Evolutionary conservation across 2,329 filamentous ascomycete species (phyloP).

Genomic region (Ascochyta rabiei): DNA sequence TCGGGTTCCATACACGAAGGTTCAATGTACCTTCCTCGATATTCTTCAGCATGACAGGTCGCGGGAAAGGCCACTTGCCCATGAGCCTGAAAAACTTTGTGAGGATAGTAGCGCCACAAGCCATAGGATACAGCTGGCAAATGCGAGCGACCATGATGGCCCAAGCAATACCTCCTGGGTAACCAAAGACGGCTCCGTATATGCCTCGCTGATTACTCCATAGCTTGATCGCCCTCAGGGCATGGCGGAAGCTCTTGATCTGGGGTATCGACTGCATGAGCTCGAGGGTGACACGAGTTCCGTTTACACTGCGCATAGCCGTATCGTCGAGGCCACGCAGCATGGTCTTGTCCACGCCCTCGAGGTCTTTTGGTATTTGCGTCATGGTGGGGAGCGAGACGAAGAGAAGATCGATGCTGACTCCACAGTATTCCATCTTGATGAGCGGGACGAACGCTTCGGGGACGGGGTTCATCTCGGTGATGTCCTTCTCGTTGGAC

Average conservation of each 20-base stretch:
- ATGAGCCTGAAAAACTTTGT: slow-evolving; percentile 95
- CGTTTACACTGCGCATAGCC: slow-evolving; percentile 88
- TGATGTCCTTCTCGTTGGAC: slow-evolving; percentile 78
- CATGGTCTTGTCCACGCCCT: slow-evolving; percentile 81
- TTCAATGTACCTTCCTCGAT: slow-evolving; percentile 83
- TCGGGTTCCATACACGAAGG: slow-evolving; percentile 93
- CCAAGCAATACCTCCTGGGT: slow-evolving; percentile 96
- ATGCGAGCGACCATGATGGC: slow-evolving; percentile 96
- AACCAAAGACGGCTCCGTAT: slow-evolving; percentile 95
- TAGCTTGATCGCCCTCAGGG: slow-evolving; percentile 89
- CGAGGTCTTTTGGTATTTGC: slow-evolving; percentile 63
- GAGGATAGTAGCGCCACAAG: slow-evolving; percentile 85
- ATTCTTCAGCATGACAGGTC: slow-evolving; percentile 86
- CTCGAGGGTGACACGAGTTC: slow-evolving; percentile 91
- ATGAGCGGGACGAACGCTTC: slow-evolving; percentile 97
- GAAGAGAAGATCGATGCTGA: slow-evolving; percentile 90
- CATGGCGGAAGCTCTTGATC: slow-evolving; percentile 84
- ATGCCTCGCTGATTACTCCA: slow-evolving; percentile 94
- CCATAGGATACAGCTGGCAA: slow-evolving; percentile 94
- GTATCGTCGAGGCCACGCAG: slow-evolving; percentile 85
- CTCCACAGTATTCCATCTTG: slow-evolving; percentile 88
- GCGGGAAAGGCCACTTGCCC: slow-evolving; percentile 89
- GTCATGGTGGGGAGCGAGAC: slow-evolving; percentile 50
- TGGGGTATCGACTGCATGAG: slow-evolving; percentile 89
- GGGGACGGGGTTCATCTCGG: slow-evolving; percentile 81